These are phyloP conservation scores for Syzygium aqueum DNA, from an alignment of 345 rosid species.

Conservation along the genomic window DNA sequence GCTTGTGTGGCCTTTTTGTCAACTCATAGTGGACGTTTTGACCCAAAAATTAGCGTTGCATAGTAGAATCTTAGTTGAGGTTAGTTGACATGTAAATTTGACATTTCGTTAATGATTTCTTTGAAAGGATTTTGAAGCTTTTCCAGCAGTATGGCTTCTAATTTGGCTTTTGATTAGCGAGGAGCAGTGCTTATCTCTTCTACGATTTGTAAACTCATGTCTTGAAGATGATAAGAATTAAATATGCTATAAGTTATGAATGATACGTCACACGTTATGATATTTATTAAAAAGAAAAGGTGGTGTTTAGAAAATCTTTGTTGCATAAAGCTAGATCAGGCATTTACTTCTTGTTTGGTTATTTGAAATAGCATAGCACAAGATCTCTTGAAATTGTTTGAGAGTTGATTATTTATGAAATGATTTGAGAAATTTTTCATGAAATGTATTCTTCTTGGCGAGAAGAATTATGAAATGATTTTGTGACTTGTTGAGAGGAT, in stretches of 20 bases:
- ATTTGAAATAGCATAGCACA: neutral
- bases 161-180: neutral
- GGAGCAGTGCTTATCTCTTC: neutral
- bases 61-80: neutral
- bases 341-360: too few species aligned
- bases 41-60: neutral
- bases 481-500: neutral
- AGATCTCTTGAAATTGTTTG: neutral
- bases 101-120: neutral
- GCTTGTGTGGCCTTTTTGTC: neutral
- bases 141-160: neutral
- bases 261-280: neutral
- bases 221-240: neutral
- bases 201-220: too few species aligned
- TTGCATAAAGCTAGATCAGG: neutral
- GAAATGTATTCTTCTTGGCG: neutral
- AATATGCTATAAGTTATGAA: neutral
- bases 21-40: neutral
- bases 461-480: neutral
- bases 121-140: neutral
- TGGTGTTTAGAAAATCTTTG: neutral
- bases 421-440: neutral
- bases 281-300: neutral
- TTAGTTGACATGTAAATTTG: neutral
- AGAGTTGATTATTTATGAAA: neutral